These are phyloP conservation scores for Hemerocallis citrina DNA, from an alignment of 106 monocot genomes.

Conservation along the genomic window DNA sequence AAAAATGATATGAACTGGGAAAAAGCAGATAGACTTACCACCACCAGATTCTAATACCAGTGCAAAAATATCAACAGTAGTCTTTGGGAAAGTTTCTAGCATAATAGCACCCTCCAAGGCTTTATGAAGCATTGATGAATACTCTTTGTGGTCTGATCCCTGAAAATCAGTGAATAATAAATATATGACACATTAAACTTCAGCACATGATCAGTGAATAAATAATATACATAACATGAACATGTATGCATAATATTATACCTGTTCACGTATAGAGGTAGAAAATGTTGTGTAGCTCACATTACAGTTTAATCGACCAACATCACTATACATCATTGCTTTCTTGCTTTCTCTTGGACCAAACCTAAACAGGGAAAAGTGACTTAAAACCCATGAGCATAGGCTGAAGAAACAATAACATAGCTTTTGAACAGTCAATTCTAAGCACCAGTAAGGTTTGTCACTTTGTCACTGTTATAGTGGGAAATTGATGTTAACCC, in stretches of 20 bases:
- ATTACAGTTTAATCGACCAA: constrained; percentile 82
- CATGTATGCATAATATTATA: constrained; percentile 4
- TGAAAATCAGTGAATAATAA: no score
- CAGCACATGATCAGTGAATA: neutral
- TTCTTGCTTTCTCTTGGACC: constrained; percentile 99
- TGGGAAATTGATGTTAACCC: neutral
- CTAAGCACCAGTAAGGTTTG: no score
- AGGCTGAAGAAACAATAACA: no score
- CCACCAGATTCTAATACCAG: constrained; percentile 97
- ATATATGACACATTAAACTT: constrained; percentile 1
- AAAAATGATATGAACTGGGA: neutral
- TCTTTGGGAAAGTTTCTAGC: constrained; percentile 85
- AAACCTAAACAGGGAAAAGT: constrained; percentile 39
- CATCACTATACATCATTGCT: constrained; percentile 88
- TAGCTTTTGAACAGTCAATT: no score
- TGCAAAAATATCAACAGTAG: constrained; percentile 96
- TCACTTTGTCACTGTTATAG: neutral
- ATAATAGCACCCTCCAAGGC: constrained; percentile 89
- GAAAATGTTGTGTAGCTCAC: constrained; percentile 83
- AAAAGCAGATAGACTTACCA: constrained; percentile 33
- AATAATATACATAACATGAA: neutral
- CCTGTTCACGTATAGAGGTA: constrained; percentile 75
- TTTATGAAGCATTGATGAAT: constrained; percentile 85
- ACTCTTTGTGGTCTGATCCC: constrained; percentile 80
- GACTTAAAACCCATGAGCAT: neutral